Base-by-base conservation (phyloP, 805 yeast genomes). In the Saccharomyces jurei region DNA sequence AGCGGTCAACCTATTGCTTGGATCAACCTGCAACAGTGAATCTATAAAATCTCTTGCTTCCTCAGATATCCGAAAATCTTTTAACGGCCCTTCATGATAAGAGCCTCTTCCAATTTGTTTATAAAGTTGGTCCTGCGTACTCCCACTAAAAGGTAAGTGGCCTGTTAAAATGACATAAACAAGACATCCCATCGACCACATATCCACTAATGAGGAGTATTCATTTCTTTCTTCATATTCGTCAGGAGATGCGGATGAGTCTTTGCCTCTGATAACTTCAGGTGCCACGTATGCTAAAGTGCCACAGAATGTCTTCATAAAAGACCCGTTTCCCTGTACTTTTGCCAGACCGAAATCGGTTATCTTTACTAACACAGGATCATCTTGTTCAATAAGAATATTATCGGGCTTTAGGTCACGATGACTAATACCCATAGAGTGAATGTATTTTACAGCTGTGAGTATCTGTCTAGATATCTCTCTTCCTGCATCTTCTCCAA, bases 241-340 rank as follows among this genome's bases (percentile, higher is more conserved):
- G 28, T 60, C 57, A 5, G 27, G 13, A 50, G 57, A 55, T 13
- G 57, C 58, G 25, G 55, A 54, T 1, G 57, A 50, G 31, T 66
- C 67, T 54, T 74, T 71, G 13, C 78, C 79, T 29, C 72, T 72
- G 41, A 83, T 72, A 6, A 94, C 89, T 68, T 94, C 99, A 0
- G 99, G 99, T 0, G 99, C 99, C 50, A 94, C 86, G 64, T 94
- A 94, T 1, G 98, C 97, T 58, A 94, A 70, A 0, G 99, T 94
- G 1, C 99, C 99, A 72, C 99, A 94, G 63, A 94, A 94, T 0
- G 99, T 92, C 68, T 89, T 91, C 87, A 94, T 85, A 58, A 87
- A 83, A 1, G 96, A 82, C 9, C 90, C 86, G 52, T 83, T 83
- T 55, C 86, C 94, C 58, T 90, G 83, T 28, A 89, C 83, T 70